Evolutionary conservation across 345 rosid species (phyloP), one percentile per base, ranked within the genome.

Genomic region (Salix dunnii): DNA sequence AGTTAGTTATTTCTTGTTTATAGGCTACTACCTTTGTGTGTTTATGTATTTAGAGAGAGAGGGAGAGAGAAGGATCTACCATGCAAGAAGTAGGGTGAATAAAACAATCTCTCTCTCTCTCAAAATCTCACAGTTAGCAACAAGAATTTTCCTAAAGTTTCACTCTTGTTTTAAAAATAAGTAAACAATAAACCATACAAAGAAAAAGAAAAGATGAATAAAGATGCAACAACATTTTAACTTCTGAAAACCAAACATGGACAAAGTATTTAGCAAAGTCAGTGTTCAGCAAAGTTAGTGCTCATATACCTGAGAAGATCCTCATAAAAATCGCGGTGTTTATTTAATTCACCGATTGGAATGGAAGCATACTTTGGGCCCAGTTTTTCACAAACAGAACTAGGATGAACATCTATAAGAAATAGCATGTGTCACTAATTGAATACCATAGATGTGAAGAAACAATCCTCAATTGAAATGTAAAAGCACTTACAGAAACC

Each of bases 231-330:
- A 62, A 31, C 28, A 6, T n/a, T 46, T 3, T 27, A 23, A 61
- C 48, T 33, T 2, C 33, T 43, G 36, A 23, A 40, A 9, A 16
- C 43, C 8, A 28, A 46, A 14, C n/a, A 76, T 0, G 30, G 66
- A 21, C 11, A 43, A n/a, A 18, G 31, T 53, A 31, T 48, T 68
- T 46, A 55, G 73, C 23, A 51, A 36, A 64, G 36, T 35, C 5
- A 3, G 31, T 55, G 38, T 58, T 68, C 48, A 48, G 74, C 23
- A 46, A 36, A 64, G 43, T 40, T 35, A 46, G 31, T 46, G 66
- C 28, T 61, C 61, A 36, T 35, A 72, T 87, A 90, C 99, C 97
- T 93, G 79, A 95, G 97, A 83, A 95, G 97, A 84, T 93, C 99
- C 81, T 87, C 78, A 79, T 91, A 95, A 79, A 95, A 87, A 31